Percentiles rank a stretch among this genome's conserved stretches.
phyloP scores from a whole-genome alignment of 495 filamentous ascomycete genomes.

The Penicillium diatomitis region DNA sequence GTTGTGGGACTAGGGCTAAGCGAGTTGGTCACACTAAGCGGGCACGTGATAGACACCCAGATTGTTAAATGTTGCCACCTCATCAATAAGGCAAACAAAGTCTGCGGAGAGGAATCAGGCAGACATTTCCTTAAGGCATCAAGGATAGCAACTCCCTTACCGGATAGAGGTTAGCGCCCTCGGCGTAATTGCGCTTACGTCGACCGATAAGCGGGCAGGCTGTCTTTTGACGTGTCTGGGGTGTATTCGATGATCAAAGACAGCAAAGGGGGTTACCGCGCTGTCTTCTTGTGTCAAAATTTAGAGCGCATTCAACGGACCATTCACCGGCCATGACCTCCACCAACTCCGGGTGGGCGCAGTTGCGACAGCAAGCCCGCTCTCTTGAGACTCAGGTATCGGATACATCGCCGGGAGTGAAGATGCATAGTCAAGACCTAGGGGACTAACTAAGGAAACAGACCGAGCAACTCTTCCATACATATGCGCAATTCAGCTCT shows the following conservation, averaged over 20 bases:
- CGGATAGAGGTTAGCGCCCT: constrained; percentile 7
- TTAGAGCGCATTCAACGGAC: neutral
- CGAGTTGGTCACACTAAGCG: constrained; percentile 30
- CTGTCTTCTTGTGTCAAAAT: too few relatives aligned
- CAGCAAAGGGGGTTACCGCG: too few relatives aligned
- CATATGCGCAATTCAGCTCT: constrained; percentile 89
- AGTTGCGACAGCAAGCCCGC: constrained; percentile 88
- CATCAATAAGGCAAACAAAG: too few relatives aligned
- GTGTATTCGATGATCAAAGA: neutral
- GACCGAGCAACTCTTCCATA: constrained; percentile 92
- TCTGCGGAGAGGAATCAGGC: neutral
- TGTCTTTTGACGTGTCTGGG: constrained; percentile 8
- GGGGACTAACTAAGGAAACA: constrained; percentile 22
- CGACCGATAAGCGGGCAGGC: constrained; percentile 4
- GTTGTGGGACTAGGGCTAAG: constrained; percentile 48
- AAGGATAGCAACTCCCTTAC: neutral
- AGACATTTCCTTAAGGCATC: neutral
- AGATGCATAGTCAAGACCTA: neutral
- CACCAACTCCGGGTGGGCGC: constrained; percentile 82
- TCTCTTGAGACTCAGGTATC: constrained; percentile 84
- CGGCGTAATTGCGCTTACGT: constrained; percentile 6
- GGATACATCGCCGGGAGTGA: constrained; percentile 1
- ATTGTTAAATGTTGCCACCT: neutral
- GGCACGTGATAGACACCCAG: constrained; percentile 27
- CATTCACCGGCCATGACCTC: constrained; percentile 49